These are phyloP conservation scores for Candida ficus DNA, from an alignment of 805 yeast genomes.

Conservation along the genomic window DNA sequence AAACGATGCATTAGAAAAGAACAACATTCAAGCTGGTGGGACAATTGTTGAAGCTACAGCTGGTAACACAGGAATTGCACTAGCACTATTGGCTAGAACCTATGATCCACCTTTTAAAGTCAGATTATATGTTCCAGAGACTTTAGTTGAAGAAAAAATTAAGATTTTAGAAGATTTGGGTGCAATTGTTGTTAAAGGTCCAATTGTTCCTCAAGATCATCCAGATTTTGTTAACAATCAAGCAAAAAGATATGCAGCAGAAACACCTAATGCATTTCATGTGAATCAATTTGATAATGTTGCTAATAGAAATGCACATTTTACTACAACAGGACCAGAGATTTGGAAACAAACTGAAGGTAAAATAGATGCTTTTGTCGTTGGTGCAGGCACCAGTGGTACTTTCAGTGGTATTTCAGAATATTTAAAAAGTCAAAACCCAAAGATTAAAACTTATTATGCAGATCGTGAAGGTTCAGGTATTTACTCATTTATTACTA, in stretches of 20 bases:
- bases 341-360: conserved; percentile 56
- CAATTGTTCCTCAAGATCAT: conserved; percentile 59
- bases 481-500: conserved; percentile 27
- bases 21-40: conserved; percentile 56
- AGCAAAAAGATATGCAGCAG: conserved; percentile 28
- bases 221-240: conserved; percentile 30
- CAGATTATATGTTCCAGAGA: conserved; percentile 73
- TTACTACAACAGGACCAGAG: conserved; percentile 71
- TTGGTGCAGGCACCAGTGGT: conserved; percentile 85
- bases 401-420: conserved; percentile 70
- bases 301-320: conserved; percentile 69
- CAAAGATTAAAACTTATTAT: conserved; percentile 41
- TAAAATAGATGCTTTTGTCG: conserved; percentile 54
- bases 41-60: conserved; percentile 77
- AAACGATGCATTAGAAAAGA: conserved; percentile 48
- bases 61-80: conserved; percentile 81
- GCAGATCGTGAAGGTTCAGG: conserved; percentile 89
- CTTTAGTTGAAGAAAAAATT: conserved; percentile 66
- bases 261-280: conserved; percentile 50
- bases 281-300: conserved; percentile 81
- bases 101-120: conserved; percentile 39
- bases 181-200: conserved; percentile 58
- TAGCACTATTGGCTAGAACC: conserved; percentile 55
- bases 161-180: conserved; percentile 55
- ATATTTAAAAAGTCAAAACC: conserved; percentile 47